phyloP scores from a whole-genome alignment of 164 flowering plant genomes.

The Chimonanthus praecox region DNA sequence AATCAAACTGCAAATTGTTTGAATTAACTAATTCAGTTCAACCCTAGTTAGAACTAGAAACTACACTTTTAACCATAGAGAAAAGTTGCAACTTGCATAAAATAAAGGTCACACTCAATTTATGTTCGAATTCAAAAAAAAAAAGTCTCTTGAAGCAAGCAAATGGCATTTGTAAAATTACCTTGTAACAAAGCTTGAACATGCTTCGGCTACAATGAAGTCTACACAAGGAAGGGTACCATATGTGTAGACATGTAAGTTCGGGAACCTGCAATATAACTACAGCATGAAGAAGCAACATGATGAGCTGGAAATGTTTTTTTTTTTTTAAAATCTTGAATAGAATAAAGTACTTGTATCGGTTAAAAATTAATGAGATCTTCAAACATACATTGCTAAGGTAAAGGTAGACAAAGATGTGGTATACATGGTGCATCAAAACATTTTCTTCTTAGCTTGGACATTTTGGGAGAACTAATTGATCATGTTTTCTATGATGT shows the following conservation, averaged over 20 bases:
- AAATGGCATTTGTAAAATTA: conserved; percentile 16
- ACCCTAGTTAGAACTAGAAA: too few relatives aligned
- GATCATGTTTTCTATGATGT: too few relatives aligned
- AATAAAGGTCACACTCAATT: background rate
- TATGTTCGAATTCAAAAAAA: background rate
- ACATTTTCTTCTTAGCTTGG: too few relatives aligned
- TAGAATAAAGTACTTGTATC: background rate
- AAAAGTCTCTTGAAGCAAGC: background rate
- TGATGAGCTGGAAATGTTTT: background rate
- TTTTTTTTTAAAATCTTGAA: too few relatives aligned
- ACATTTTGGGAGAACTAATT: too few relatives aligned
- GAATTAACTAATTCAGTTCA: too few relatives aligned
- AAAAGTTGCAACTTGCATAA: background rate
- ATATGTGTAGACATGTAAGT: conserved; percentile 68
- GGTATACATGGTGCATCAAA: too few relatives aligned
- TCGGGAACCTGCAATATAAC: conserved; percentile 49
- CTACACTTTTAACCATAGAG: background rate
- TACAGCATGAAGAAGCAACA: conserved; percentile 20
- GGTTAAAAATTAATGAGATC: too few relatives aligned
- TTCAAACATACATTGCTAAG: background rate
- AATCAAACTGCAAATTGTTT: too few relatives aligned
- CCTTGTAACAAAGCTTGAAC: conserved; percentile 80
- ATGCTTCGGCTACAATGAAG: conserved; percentile 56
- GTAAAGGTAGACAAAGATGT: background rate
- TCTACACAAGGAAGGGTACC: conserved; percentile 87